Evolutionary conservation across 192 early-diverging fungal genomes (phyloP).

Genomic region (Coemansia sp.): DNA sequence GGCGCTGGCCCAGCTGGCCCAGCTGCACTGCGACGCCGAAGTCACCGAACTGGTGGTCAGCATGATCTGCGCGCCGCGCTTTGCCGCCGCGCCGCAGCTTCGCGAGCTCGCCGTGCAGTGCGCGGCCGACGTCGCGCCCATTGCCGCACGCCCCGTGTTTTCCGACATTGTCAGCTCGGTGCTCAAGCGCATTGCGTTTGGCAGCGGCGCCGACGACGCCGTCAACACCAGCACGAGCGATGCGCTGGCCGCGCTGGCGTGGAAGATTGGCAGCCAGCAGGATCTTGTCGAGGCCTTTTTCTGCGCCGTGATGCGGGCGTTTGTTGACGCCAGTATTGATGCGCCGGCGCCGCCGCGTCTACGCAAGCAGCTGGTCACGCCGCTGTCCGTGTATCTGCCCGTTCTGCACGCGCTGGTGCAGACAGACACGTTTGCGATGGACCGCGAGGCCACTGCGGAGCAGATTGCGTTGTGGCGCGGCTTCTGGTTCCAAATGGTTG

Average conservation of each 20-base stretch:
- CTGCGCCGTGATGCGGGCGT: slow-evolving; percentile 22
- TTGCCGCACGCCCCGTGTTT: slow-evolving; percentile 55
- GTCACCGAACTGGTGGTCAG: slow-evolving; percentile 60
- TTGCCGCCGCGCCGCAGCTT: slow-evolving; percentile 43
- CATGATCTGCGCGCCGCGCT: slow-evolving; percentile 60
- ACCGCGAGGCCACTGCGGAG: slow-evolving; percentile 57
- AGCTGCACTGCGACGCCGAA: slow-evolving; percentile 34
- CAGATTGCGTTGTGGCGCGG: slow-evolving; percentile 73
- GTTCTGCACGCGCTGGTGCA: slow-evolving; percentile 58
- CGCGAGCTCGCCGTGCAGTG: slow-evolving; percentile 54
- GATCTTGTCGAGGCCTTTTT: slow-evolving; percentile 31
- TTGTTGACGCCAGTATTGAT: slow-evolving; percentile 38
- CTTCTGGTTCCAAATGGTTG: slow-evolving; percentile 85
- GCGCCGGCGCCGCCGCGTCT: slow-evolving; percentile 7
- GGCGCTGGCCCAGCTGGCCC: slow-evolving; percentile 30
- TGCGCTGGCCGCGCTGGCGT: slow-evolving; percentile 21
- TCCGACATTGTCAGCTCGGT: slow-evolving; percentile 54
- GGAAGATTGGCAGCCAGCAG: slow-evolving; percentile 9
- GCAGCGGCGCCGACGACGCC: slow-evolving; percentile 4
- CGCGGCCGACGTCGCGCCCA: slow-evolving; percentile 60
- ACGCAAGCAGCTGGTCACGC: slow-evolving; percentile 12
- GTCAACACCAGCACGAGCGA: slow-evolving; percentile 20
- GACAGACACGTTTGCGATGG: slow-evolving; percentile 57
- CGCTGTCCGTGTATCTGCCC: slow-evolving; percentile 54
- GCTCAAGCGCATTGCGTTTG: slow-evolving; percentile 35